phyloP scores from a whole-genome alignment of 2,329 filamentous ascomycete genomes.

The Cercospora berteroae region DNA sequence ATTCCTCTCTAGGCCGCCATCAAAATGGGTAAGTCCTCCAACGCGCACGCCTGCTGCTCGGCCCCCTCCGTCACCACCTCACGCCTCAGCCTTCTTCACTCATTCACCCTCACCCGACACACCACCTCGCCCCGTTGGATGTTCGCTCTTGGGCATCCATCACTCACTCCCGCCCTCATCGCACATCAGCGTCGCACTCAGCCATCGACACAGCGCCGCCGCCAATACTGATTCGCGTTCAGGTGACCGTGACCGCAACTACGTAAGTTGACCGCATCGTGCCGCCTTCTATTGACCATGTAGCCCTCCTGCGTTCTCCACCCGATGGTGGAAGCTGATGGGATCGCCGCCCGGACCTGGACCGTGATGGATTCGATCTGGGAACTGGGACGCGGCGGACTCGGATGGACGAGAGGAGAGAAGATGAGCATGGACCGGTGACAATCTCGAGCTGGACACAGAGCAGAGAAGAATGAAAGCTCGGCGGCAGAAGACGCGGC shows the following conservation, averaged over 20 bases:
- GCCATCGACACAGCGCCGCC: background rate
- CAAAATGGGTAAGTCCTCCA: slow-evolving; percentile 19
- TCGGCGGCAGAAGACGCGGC: slow-evolving; percentile 16
- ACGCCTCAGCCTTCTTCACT: background rate
- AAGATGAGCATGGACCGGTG: slow-evolving; percentile 8
- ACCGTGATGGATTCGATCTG: slow-evolving; percentile 22
- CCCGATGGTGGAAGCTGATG: background rate
- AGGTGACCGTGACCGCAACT: slow-evolving; percentile 22
- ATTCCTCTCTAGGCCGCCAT: slow-evolving; percentile 9
- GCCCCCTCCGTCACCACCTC: background rate
- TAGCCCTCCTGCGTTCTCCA: slow-evolving; percentile 20
- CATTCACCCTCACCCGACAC: slow-evolving; percentile 1
- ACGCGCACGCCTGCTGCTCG: background rate
- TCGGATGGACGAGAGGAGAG: slow-evolving; percentile 14
- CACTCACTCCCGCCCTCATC: background rate
- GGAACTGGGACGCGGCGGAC: slow-evolving; percentile 20
- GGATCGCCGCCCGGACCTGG: slow-evolving; percentile 16
- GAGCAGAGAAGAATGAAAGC: slow-evolving; percentile 4
- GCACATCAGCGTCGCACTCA: background rate
- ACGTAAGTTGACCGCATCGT: slow-evolving; percentile 18
- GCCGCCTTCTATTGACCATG: background rate
- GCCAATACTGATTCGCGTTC: slow-evolving; percentile 3
- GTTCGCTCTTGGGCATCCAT: slow-evolving; percentile 7
- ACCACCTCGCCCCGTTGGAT: background rate
- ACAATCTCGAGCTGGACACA: slow-evolving; percentile 14